Evolutionary conservation across 2,329 filamentous ascomycete genomes (phyloP), one percentile per base, ranked within the genome.

Genomic region (Alternaria sp.): DNA sequence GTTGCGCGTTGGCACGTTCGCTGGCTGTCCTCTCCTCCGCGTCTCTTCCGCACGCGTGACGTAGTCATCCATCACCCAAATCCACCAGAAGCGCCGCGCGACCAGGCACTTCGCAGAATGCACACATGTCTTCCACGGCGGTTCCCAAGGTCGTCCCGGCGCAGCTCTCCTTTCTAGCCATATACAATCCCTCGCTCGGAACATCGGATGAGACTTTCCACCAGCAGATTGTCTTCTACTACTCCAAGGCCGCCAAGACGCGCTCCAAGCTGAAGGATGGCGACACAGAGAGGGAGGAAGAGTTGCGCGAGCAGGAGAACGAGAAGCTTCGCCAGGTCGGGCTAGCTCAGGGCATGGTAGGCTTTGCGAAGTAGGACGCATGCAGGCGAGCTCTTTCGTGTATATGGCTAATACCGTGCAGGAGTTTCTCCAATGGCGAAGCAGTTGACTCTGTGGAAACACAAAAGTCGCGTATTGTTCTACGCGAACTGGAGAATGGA

Each of bases 271-370:
- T 72, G 46, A 67, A 73, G 40, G 70, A 72, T 52, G 79, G 73
- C 40, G 59, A 73, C 21, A 23, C 65, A 43, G 72, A 80, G 26
- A 70, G 73, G 10, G 83, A 87, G 52, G 56, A 69, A 26, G 67
- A 74, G 26, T 63, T 77, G 62, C 77, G 78, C 7, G 89, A 92
- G 68, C 89, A 93, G 74, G 88, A 89, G 75, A 96, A 98, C 80
- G 92, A 97, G 82, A 91, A 90, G 72, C 84, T 98, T 73, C 88
- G 96, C 68, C 94, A 97, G 84, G 93, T 99, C 77, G 96, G 96
- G 40, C 88, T 99, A 67, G 96, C 96, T 44, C 96, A 99, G 83
- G 96, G 94, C 77, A 97, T 98, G 91, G 91, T 97, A 62, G 92
- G 90, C 77, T 99, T 99, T 82, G 92, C 92, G 23, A 68, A 65